A percentile compares a stretch with the other conserved stretches of the same genome.
These are phyloP conservation scores for Nicotiana rustica DNA, from an alignment of 305 asterid species.

Conservation along the genomic window DNA sequence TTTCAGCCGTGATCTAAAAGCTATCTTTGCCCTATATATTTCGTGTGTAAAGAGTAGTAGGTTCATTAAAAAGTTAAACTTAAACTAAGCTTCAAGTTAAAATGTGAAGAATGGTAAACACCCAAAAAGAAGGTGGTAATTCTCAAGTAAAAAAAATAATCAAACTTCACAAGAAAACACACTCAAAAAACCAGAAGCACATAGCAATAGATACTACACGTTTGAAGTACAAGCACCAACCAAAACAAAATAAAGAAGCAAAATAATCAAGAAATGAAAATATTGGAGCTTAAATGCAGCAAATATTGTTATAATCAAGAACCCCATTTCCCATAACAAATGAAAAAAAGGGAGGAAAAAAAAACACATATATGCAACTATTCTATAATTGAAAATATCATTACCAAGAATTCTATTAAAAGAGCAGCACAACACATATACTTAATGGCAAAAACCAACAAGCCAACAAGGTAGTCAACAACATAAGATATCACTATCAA, in stretches of 20 bases:
- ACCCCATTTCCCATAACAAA: background rate
- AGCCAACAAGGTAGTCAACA: no score
- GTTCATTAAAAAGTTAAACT: no score
- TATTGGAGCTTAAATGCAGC: background rate
- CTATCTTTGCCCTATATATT: no score
- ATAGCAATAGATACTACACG: background rate
- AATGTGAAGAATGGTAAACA: background rate
- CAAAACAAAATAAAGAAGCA: background rate
- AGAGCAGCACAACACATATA: no score
- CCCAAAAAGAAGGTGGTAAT: background rate
- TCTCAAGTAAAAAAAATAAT: background rate
- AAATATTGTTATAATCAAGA: background rate
- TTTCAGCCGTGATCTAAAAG: no score
- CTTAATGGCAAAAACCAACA: no score
- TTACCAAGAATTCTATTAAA: no score
- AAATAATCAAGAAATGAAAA: background rate
- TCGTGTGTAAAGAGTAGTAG: no score
- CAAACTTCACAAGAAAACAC: background rate
- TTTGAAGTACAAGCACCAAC: background rate
- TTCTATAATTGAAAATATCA: no score
- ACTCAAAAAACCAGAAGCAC: background rate
- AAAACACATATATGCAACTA: no score
- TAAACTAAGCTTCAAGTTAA: background rate
- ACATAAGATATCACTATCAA: no score
- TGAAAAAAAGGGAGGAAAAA: background rate